Percentiles rank a stretch among this genome's conserved stretches.
phyloP scores from a whole-genome alignment of 768 basidiomycete genomes.

The Guyanaporus albipodus region DNA sequence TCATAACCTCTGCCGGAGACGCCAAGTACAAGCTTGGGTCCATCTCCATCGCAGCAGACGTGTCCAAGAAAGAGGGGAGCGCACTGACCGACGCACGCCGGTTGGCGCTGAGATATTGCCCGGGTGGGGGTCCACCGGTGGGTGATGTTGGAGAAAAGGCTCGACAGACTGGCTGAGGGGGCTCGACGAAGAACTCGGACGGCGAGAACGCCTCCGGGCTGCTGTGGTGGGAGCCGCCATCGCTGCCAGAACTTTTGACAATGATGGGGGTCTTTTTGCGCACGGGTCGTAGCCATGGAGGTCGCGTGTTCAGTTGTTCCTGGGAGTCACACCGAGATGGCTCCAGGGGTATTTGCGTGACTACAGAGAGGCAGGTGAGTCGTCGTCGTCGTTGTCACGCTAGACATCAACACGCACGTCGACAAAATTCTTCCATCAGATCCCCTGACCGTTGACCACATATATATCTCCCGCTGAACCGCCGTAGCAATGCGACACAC shows the following conservation, averaged over 20 bases:
- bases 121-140: slow-evolving; percentile 7
- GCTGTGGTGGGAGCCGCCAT: slow-evolving; percentile 41
- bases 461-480: slow-evolving; percentile 89
- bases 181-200: slow-evolving; percentile 62
- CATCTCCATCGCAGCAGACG: slow-evolving; percentile 40
- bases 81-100: slow-evolving; percentile 25
- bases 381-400: not conserved
- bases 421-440: slow-evolving; percentile 93
- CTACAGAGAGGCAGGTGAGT: slow-evolving; percentile 33
- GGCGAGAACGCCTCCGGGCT: slow-evolving; percentile 67
- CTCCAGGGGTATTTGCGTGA: slow-evolving; percentile 86
- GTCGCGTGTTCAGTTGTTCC: slow-evolving; percentile 48
- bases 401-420: slow-evolving; percentile 47
- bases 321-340: slow-evolving; percentile 50
- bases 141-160: slow-evolving; percentile 22
- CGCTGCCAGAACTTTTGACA: slow-evolving; percentile 44
- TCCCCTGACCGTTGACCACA: slow-evolving; percentile 90
- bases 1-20: slow-evolving; percentile 54
- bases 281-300: slow-evolving; percentile 87
- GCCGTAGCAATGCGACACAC: slow-evolving; percentile 80
- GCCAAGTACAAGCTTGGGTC: slow-evolving; percentile 53
- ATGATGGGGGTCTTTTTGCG: slow-evolving; percentile 64
- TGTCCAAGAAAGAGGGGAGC: slow-evolving; percentile 28
- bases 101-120: slow-evolving; percentile 23
- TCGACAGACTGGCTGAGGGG: slow-evolving; percentile 24